Conservation (phyloP, 768 basidiomycete genomes). For the Rhizopogon vinicolor region DNA sequence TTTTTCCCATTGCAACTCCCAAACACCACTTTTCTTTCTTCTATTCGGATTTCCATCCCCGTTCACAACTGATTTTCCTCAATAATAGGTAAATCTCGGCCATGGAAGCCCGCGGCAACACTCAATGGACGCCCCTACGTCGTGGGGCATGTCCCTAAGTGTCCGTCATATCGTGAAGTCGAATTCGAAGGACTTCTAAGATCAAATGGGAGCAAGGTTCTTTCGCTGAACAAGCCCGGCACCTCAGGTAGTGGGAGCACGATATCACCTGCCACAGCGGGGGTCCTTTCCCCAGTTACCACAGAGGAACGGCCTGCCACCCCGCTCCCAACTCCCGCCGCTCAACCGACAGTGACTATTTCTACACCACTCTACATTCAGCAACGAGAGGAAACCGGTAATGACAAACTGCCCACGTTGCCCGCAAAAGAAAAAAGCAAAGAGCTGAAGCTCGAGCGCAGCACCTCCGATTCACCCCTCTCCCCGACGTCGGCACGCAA, state of each 20-base stretch:
- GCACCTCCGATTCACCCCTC: conserved; percentile 22
- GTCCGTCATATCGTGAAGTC: conserved; percentile 54
- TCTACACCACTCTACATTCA: conserved; percentile 11
- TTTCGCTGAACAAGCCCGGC: conserved; percentile 24
- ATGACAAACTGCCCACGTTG: conserved; percentile 9
- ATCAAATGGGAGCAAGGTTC: conserved; percentile 43
- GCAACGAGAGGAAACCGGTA: not conserved
- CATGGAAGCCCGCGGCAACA: conserved; percentile 81
- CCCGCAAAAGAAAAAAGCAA: conserved; percentile 10
- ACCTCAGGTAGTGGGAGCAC: not conserved
- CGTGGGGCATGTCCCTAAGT: conserved; percentile 50
- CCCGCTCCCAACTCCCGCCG: conserved; percentile 10
- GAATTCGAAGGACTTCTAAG: conserved; percentile 78
- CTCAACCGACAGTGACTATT: conserved; percentile 25
- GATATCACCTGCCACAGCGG: conserved; percentile 4
- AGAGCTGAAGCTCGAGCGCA: conserved; percentile 15
- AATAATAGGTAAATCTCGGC: conserved; percentile 30
- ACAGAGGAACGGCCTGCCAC: conserved; percentile 1
- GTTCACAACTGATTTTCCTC: not conserved
- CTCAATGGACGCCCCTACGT: conserved; percentile 77
- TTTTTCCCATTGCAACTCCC: not conserved
- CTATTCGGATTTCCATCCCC: not conserved
- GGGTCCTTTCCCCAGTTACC: conserved; percentile 16
- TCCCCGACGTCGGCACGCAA: conserved; percentile 29
- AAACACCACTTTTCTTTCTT: not conserved